Evolutionary conservation across 2,329 filamentous ascomycete genomes (phyloP).

Genomic region (Neofusicoccum kwambonambiense): DNA sequence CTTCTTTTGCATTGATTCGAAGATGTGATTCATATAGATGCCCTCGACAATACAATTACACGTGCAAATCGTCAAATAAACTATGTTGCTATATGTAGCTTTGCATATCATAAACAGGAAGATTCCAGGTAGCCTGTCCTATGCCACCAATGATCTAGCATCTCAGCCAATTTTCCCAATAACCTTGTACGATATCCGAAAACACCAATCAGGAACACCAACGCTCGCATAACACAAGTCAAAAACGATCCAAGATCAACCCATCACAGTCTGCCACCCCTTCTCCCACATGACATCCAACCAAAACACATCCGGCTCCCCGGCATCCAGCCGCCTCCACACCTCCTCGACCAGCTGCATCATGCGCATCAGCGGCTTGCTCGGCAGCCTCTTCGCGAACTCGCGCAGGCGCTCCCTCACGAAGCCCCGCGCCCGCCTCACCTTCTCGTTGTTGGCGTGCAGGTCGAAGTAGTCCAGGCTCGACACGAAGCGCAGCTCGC

Average conservation of each 20-base stretch:
- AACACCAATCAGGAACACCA: too few relatives aligned
- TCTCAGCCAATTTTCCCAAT: too few relatives aligned
- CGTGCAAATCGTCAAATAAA: too few relatives aligned
- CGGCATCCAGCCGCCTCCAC: constrained; percentile 52
- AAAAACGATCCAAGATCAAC: constrained; percentile 24
- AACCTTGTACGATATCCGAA: too few relatives aligned
- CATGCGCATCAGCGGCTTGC: constrained; percentile 52
- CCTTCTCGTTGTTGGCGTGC: constrained; percentile 42
- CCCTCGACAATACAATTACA: too few relatives aligned
- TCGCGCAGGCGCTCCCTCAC: constrained; percentile 49
- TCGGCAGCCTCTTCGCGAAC: constrained; percentile 48
- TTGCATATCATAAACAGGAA: too few relatives aligned
- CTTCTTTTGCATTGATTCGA: too few relatives aligned
- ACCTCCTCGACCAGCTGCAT: constrained; percentile 53
- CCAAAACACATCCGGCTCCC: constrained; percentile 51
- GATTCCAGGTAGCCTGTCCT: too few relatives aligned
- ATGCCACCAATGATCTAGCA: too few relatives aligned
- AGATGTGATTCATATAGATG: too few relatives aligned
- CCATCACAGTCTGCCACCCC: constrained; percentile 57
- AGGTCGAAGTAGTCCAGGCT: constrained; percentile 34
- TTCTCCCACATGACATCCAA: constrained; percentile 58
- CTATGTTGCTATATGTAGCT: too few relatives aligned
- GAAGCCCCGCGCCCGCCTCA: constrained; percentile 49
- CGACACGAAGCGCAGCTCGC: constrained; percentile 50
- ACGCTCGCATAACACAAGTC: too few relatives aligned